phyloP scores from a whole-genome alignment of 2,329 filamentous ascomycete species.

The Emericellopsis cladophorae region DNA sequence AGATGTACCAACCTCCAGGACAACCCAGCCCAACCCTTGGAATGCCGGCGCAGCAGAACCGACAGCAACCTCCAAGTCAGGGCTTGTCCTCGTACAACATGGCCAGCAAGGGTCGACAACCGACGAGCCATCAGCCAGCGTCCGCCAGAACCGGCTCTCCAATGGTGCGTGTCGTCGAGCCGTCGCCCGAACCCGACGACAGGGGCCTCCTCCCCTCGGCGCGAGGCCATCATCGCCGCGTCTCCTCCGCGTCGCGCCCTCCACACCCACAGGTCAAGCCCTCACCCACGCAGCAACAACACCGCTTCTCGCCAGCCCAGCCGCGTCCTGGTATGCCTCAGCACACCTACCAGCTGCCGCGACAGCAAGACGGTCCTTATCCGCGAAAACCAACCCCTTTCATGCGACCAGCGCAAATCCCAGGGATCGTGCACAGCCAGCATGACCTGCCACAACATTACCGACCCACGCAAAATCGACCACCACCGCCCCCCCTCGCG shows the following conservation, averaged over 20 bases:
- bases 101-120: constrained; percentile 1
- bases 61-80: background rate
- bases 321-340: constrained; percentile 6
- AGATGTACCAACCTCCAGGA: constrained; percentile 19
- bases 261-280: background rate
- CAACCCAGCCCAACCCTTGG: constrained; percentile 31
- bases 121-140: constrained; percentile 4
- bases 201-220: constrained; percentile 8
- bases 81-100: constrained; percentile 3
- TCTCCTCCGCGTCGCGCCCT: background rate
- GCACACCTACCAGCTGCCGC: constrained; percentile 4
- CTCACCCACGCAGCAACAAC: constrained; percentile 6
- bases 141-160: constrained; percentile 13
- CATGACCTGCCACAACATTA: background rate
- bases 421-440: background rate
- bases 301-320: constrained; percentile 4
- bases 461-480: constrained; percentile 9
- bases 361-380: constrained; percentile 7
- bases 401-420: background rate
- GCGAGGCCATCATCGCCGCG: constrained; percentile 1
- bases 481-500: constrained; percentile 7
- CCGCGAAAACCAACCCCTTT: background rate
- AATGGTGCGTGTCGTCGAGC: constrained; percentile 23
- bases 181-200: constrained; percentile 16
- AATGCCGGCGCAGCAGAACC: constrained; percentile 10